Conservation (phyloP, 2,329 filamentous ascomycete genomes). For the Blastomyces emzantsi region DNA sequence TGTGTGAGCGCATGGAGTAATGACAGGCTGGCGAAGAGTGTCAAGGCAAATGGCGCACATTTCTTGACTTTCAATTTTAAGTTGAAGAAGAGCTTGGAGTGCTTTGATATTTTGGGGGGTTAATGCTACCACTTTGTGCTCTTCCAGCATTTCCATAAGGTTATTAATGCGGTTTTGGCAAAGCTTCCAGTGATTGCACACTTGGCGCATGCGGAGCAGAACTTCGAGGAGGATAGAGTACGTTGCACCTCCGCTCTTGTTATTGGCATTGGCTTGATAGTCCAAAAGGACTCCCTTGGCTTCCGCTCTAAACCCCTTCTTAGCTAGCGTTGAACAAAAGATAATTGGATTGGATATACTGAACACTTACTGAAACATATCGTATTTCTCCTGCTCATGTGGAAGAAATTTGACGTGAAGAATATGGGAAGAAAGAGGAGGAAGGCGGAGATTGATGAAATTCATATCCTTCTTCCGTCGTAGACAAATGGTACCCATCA, state of each 20-base stretch:
- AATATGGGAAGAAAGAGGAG: conserved; percentile 66
- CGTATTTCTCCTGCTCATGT: conserved; percentile 69
- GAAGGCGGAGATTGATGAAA: conserved; percentile 73
- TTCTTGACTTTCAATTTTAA: conserved; percentile 71
- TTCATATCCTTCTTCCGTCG: conserved; percentile 80
- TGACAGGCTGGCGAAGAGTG: conserved; percentile 60
- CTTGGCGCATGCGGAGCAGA: conserved; percentile 71
- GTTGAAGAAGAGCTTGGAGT: conserved; percentile 64
- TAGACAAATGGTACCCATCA: conserved; percentile 74
- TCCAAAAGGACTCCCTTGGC: conserved; percentile 61
- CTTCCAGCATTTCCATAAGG: conserved; percentile 61
- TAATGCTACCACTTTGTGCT: conserved; percentile 57
- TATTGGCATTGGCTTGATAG: conserved; percentile 42
- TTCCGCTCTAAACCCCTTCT: conserved; percentile 46
- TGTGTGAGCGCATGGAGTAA: conserved; percentile 74
- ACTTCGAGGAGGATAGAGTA: conserved; percentile 74
- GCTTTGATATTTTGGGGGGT: conserved; percentile 63
- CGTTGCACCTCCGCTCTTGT: conserved; percentile 40
- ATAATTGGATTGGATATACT: conserved; percentile 10
- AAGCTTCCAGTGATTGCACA: conserved; percentile 83
- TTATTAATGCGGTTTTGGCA: conserved; percentile 64
- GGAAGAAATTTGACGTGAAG: conserved; percentile 63
- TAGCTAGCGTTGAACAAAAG: background rate
- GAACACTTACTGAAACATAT: conserved; percentile 54
- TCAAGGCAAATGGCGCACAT: conserved; percentile 79